Percentiles rank a stretch among this genome's conserved stretches.
These are phyloP conservation scores for Hypoxylon sp. DNA, from an alignment of 2,329 filamentous ascomycete genomes.

Conservation along the genomic window DNA sequence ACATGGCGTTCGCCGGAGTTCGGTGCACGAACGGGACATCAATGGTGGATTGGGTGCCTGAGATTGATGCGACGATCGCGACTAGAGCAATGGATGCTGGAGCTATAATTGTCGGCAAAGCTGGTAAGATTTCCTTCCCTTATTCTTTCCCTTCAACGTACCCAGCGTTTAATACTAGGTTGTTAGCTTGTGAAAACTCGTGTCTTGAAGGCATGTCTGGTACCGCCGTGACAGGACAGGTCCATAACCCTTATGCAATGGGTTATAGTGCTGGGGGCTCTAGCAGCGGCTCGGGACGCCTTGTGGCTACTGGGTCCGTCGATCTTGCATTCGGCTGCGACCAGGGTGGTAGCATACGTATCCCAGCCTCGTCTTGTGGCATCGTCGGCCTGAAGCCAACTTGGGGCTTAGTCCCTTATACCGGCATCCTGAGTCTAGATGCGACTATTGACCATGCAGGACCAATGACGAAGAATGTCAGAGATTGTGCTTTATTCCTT, in stretches of 20 bases:
- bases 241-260: constrained; percentile 63
- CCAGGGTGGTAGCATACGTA: constrained; percentile 56
- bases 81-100: constrained; percentile 60
- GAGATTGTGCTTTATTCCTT: constrained; percentile 53
- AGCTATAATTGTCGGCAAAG: constrained; percentile 60
- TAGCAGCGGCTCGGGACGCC: constrained; percentile 60
- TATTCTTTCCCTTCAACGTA: background rate
- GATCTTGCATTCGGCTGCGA: constrained; percentile 56
- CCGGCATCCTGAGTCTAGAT: constrained; percentile 53
- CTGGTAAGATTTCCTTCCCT: constrained; percentile 39
- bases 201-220: constrained; percentile 60
- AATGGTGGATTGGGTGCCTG: constrained; percentile 57
- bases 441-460: constrained; percentile 54
- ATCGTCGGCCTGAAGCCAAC: constrained; percentile 56
- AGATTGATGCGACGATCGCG: constrained; percentile 63
- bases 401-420: constrained; percentile 55
- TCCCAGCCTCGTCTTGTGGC: constrained; percentile 53
- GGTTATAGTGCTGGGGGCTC: constrained; percentile 64
- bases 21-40: constrained; percentile 62
- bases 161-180: constrained; percentile 3
- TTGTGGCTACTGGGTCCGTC: constrained; percentile 58
- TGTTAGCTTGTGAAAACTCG: constrained; percentile 63
- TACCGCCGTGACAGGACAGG: constrained; percentile 62
- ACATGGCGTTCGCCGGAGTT: constrained; percentile 62
- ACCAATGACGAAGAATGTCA: constrained; percentile 52